Base-by-base conservation (phyloP, 2,329 filamentous ascomycete genomes). In the Claviceps arundinis region DNA sequence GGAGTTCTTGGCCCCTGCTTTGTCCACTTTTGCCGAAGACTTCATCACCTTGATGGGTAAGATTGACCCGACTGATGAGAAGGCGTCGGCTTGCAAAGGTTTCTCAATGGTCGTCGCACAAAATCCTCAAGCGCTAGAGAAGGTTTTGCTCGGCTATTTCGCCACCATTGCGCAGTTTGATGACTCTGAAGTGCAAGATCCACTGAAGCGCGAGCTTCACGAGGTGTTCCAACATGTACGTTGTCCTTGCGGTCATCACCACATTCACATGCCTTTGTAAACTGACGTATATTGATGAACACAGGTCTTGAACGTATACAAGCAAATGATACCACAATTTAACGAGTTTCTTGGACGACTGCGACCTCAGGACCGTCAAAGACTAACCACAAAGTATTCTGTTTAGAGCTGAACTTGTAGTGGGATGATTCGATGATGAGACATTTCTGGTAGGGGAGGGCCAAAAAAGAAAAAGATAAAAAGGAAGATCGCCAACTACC, bases 101-200 rank as follows among this genome's bases (percentile, higher is more conserved):
- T 96, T 98, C 70, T 87, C 87, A 51, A 77, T 85, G 59, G 78
- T 95, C 47, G 86, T 97, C 3, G 78, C 86, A 56, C 81, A 82
- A 62, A 97, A 97, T 62, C 93, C 93, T 0, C 81, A 89, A 63
- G 89, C 89, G 2, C 91, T 98, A 81, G 93, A 97, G 69, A 84
- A 84, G 59, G 86, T 83, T 53, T 74, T 98, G 42, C 74, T 85
- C 38, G 80, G 85, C 52, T 94, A 93, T 69, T 95, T 98, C 66
- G 78, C 75, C 50, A 78, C 87, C 53, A 94, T 97, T 70, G 87
- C 91, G 16, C 76, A 79, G 55, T 95, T 89, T 65, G 80, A 80
- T 54, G 78, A 84, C 57, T 77, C 83, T 56, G 74, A 76, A 55
- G 71, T 80, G 51, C 75, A 75, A 54, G 81, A 73, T 53, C 77